These are phyloP conservation scores for Backusella macrospora DNA, from an alignment of 192 early-diverging fungal species.

Conservation along the genomic window DNA sequence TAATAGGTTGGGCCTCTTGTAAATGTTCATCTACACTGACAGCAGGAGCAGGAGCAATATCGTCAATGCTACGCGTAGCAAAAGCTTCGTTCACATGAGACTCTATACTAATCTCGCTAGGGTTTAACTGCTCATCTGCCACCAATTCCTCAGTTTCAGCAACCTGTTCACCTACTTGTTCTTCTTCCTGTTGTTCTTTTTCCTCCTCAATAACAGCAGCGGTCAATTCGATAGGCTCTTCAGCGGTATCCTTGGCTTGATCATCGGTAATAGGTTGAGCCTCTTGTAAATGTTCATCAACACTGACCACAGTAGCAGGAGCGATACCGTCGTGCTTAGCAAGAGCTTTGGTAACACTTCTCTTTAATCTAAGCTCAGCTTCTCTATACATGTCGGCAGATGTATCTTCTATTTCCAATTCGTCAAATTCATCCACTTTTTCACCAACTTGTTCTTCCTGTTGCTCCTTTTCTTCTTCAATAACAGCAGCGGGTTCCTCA, in stretches of 20 bases:
- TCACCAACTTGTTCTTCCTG: constrained; percentile 2
- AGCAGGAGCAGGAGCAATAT: background rate
- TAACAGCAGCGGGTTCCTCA: background rate
- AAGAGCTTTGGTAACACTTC: background rate
- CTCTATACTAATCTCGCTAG: background rate
- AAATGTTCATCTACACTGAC: background rate
- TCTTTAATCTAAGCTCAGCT: background rate
- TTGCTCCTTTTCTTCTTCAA: too few relatives aligned
- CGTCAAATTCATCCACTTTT: too few relatives aligned
- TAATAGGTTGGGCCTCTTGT: background rate
- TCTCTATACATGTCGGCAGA: too few relatives aligned
- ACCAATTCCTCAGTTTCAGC: background rate
- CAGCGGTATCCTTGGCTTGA: background rate
- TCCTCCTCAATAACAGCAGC: background rate
- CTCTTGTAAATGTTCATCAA: background rate
- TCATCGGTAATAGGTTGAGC: background rate
- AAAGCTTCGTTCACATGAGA: background rate
- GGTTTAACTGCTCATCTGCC: background rate
- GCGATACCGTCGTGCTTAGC: background rate
- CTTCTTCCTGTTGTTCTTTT: too few relatives aligned
- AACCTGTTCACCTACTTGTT: background rate
- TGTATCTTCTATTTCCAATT: background rate
- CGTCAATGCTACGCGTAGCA: too few relatives aligned
- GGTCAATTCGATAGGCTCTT: too few relatives aligned
- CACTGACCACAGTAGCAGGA: background rate